These are phyloP conservation scores for Phytophthora syringae DNA, from an alignment of 352 stramenopile species.

Conservation along the genomic window DNA sequence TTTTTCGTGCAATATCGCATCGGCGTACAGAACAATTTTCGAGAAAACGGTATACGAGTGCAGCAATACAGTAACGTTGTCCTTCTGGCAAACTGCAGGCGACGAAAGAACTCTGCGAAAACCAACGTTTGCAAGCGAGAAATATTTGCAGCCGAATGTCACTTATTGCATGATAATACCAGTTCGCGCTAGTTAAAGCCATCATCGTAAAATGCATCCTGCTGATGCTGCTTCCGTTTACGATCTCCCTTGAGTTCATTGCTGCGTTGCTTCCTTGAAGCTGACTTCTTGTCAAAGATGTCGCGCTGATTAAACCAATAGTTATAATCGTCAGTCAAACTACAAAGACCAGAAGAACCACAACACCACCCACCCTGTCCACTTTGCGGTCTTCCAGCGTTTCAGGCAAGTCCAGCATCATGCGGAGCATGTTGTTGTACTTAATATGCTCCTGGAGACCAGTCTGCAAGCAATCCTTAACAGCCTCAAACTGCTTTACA, in stretches of 20 bases:
- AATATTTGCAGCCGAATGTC: neutral
- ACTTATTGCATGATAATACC: slow-evolving; percentile 4
- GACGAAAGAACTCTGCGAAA: too few relatives aligned
- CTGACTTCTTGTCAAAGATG: slow-evolving; percentile 86
- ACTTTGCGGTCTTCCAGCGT: slow-evolving; percentile 77
- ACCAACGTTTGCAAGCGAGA: too few relatives aligned
- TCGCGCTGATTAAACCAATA: slow-evolving; percentile 52
- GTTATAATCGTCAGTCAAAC: slow-evolving; percentile 6
- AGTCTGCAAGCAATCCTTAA: slow-evolving; percentile 77
- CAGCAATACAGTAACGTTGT: too few relatives aligned
- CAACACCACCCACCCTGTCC: slow-evolving; percentile 60
- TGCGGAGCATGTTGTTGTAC: slow-evolving; percentile 87
- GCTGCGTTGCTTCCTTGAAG: slow-evolving; percentile 75
- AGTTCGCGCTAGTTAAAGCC: slow-evolving; percentile 17
- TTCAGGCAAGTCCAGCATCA: slow-evolving; percentile 78
- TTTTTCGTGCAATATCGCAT: too few relatives aligned
- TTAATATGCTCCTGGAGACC: slow-evolving; percentile 89
- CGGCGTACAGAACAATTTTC: too few relatives aligned
- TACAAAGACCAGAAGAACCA: neutral
- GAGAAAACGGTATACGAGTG: too few relatives aligned
- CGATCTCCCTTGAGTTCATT: slow-evolving; percentile 84
- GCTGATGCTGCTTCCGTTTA: slow-evolving; percentile 78
- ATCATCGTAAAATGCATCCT: slow-evolving; percentile 78
- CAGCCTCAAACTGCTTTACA: slow-evolving; percentile 83
- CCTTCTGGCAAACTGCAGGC: too few relatives aligned